These are phyloP conservation scores for Nemania abortiva DNA, from an alignment of 2,329 filamentous ascomycete genomes.

Conservation along the genomic window DNA sequence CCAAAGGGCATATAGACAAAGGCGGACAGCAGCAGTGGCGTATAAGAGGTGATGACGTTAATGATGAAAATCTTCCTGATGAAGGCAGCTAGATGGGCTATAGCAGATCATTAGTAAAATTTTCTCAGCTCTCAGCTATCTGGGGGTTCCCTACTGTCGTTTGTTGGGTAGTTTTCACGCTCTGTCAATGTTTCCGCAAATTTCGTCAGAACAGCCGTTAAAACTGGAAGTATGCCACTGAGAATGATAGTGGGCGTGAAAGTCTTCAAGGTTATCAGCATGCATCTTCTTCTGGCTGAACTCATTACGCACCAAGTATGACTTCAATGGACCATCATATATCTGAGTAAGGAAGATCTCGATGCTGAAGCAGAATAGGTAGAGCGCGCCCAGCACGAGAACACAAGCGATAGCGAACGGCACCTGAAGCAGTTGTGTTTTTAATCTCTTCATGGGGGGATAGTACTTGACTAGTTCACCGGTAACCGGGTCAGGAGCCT, in stretches of 20 bases:
- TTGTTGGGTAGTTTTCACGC: conserved; percentile 92
- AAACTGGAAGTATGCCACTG: conserved; percentile 82
- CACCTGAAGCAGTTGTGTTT: conserved; percentile 82
- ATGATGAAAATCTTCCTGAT: conserved; percentile 95
- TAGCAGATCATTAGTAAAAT: conserved; percentile 39
- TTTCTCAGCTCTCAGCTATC: neutral
- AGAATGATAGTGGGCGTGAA: conserved; percentile 91
- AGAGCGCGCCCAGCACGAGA: conserved; percentile 80
- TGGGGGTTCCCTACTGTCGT: conserved; percentile 64
- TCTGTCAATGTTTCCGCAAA: conserved; percentile 83
- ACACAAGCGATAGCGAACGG: conserved; percentile 85
- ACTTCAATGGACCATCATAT: conserved; percentile 89
- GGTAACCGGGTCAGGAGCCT: conserved; percentile 82
- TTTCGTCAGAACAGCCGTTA: conserved; percentile 79
- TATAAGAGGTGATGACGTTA: conserved; percentile 96
- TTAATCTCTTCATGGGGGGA: conserved; percentile 78
- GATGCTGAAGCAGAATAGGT: conserved; percentile 87
- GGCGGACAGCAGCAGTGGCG: conserved; percentile 90
- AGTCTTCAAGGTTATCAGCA: conserved; percentile 63
- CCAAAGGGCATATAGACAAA: conserved; percentile 97
- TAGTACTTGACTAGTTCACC: conserved; percentile 83
- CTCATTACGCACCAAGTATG: conserved; percentile 73
- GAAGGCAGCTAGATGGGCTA: conserved; percentile 83
- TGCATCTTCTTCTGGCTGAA: neutral
- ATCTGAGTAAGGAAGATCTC: conserved; percentile 97